These are phyloP conservation scores for Betula pendula DNA, from an alignment of 306 rosid genomes.

Conservation along the genomic window DNA sequence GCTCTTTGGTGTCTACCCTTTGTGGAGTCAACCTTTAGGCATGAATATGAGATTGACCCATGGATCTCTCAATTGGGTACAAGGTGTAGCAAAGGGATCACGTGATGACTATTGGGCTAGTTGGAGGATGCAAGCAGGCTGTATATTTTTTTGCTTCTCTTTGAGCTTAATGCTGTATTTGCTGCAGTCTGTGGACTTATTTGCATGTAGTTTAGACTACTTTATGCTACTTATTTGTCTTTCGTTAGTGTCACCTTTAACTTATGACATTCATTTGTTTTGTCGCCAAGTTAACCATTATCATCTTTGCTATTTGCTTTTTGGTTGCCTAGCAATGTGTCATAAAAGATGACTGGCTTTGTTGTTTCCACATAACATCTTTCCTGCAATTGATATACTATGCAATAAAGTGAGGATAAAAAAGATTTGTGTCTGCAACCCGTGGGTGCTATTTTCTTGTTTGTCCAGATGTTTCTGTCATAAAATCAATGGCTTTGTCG, in stretches of 20 bases:
- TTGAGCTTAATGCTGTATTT: background rate
- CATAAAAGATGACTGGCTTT: background rate
- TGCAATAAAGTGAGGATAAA: background rate
- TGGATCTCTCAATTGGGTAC: background rate
- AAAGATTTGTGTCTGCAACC: background rate
- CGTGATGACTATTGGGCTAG: background rate
- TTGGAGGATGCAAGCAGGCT: background rate
- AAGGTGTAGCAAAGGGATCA: background rate
- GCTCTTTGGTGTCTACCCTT: background rate
- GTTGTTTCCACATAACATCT: background rate
- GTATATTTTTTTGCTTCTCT: background rate
- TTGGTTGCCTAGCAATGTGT: background rate
- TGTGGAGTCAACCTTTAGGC: background rate
- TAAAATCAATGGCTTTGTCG: background rate
- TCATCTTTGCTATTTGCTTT: background rate
- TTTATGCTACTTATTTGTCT: constrained; percentile 5
- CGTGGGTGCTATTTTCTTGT: background rate
- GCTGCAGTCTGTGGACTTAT: background rate
- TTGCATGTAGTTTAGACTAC: background rate
- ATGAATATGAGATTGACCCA: background rate
- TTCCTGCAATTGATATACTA: background rate
- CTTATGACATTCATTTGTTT: background rate
- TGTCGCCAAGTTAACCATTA: background rate
- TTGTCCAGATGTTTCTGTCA: background rate
- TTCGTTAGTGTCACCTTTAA: background rate